These are phyloP conservation scores for Pleodorina starrii DNA, from an alignment of 139 green algal species.

Conservation along the genomic window DNA sequence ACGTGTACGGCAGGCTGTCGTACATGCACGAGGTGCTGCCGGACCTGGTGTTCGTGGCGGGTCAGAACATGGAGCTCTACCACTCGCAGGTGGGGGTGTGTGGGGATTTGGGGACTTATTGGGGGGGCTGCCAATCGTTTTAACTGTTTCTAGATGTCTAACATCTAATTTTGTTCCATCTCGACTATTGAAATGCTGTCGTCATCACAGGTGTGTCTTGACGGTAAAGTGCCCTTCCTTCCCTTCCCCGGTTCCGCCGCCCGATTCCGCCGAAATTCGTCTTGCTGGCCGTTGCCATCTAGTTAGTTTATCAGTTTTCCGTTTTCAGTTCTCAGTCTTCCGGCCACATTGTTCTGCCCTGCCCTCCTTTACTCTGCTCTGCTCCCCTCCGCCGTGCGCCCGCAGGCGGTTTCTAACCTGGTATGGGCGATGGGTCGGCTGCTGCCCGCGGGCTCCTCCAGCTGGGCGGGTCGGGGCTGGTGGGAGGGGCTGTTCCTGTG, in stretches of 20 bases:
- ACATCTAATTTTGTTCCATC: background rate
- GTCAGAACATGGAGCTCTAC: conserved; percentile 47
- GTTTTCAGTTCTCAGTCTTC: background rate
- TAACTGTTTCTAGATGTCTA: background rate
- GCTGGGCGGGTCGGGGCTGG: conserved; percentile 17
- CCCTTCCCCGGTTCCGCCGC: too few relatives aligned
- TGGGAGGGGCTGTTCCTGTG: conserved; percentile 47
- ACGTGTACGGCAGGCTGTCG: conserved; percentile 13
- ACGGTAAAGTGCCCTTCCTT: too few relatives aligned
- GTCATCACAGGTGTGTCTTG: too few relatives aligned
- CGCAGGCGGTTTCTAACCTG: conserved; percentile 41
- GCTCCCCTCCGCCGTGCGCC: too few relatives aligned
- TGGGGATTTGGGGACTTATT: too few relatives aligned
- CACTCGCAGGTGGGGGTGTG: conserved; percentile 12
- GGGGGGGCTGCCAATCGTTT: background rate
- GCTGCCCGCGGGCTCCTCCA: background rate
- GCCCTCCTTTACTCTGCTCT: too few relatives aligned
- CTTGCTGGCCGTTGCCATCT: too few relatives aligned
- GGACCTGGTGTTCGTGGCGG: conserved; percentile 37
- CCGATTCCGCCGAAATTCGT: too few relatives aligned
- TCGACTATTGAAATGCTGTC: too few relatives aligned
- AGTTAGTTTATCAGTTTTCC: background rate
- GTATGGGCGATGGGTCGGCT: conserved; percentile 24
- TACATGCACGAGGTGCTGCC: background rate
- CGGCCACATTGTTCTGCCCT: too few relatives aligned